Conservation (phyloP, 495 filamentous ascomycete genomes). For the Aspergillus leporis region DNA sequence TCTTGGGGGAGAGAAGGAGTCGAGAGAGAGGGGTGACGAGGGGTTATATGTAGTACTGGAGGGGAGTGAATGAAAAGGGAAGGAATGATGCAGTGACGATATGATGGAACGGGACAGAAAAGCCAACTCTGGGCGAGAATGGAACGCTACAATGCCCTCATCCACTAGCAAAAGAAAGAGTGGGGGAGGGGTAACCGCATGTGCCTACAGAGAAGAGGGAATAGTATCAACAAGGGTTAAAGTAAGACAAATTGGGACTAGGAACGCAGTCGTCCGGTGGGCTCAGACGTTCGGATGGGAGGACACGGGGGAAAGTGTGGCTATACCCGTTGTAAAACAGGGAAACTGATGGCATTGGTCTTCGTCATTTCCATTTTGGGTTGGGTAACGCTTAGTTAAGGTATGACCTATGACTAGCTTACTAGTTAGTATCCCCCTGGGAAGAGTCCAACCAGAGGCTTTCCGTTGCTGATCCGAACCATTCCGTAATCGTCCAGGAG, state of each 20-base stretch:
- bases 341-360: not conserved
- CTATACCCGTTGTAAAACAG: not conserved
- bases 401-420: no score
- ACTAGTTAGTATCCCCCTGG: no score
- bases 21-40: conserved; percentile 8
- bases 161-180: not conserved
- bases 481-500: not conserved
- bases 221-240: not conserved
- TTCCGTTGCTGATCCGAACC: not conserved
- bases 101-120: conserved; percentile 4
- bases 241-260: not conserved
- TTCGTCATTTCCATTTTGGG: not conserved
- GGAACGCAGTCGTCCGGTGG: conserved; percentile 2
- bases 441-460: not conserved
- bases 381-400: not conserved
- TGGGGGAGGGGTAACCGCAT: not conserved
- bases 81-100: conserved; percentile 5
- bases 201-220: not conserved
- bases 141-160: not conserved
- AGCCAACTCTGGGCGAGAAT: not conserved
- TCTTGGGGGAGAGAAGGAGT: conserved; percentile 8
- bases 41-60: conserved; percentile 1
- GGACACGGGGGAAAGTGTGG: not conserved
- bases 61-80: not conserved
- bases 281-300: not conserved